Percentiles rank a stretch among this genome's conserved stretches.
Conservation (phyloP, 2,329 filamentous ascomycete genomes). For the Hypoxylon sp. region DNA sequence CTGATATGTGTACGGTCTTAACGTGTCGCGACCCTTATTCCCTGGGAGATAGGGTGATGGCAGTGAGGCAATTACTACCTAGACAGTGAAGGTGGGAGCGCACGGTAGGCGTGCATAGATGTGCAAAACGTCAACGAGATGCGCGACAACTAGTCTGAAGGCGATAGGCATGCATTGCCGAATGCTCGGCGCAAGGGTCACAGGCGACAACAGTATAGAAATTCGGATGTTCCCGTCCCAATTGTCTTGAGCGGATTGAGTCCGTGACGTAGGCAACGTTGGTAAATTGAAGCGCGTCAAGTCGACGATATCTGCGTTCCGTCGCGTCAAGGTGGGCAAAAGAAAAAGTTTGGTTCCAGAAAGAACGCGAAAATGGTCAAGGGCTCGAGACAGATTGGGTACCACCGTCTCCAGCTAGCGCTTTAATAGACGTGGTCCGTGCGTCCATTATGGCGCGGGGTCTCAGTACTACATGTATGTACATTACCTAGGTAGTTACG, state of each 20-base stretch:
- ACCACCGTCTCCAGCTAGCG: not conserved
- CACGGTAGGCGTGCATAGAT: not conserved
- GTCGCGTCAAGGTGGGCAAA: constrained; percentile 21
- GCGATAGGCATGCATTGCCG: not conserved
- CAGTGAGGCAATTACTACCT: not conserved
- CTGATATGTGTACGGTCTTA: not conserved
- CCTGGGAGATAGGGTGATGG: not conserved
- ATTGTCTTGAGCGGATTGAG: not conserved
- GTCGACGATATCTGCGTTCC: constrained; percentile 20
- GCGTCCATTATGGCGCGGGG: not conserved
- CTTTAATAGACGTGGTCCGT: not conserved
- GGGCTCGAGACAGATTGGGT: not conserved
- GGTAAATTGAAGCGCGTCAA: constrained; percentile 21
- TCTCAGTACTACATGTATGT: not conserved
- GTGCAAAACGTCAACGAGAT: not conserved
- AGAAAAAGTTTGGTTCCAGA: constrained; percentile 12
- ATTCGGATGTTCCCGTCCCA: not conserved
- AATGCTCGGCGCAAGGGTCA: not conserved
- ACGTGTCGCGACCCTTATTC: not conserved
- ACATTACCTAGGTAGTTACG: not conserved
- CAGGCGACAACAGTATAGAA: not conserved
- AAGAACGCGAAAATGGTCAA: constrained; percentile 14
- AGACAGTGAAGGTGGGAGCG: not conserved
- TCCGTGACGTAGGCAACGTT: not conserved
- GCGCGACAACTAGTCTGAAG: not conserved